Percentiles rank a stretch among this genome's conserved stretches.
Conservation (phyloP, 228 moss, liverwort and hornwort genomes). For the Sphagnum fallax region DNA sequence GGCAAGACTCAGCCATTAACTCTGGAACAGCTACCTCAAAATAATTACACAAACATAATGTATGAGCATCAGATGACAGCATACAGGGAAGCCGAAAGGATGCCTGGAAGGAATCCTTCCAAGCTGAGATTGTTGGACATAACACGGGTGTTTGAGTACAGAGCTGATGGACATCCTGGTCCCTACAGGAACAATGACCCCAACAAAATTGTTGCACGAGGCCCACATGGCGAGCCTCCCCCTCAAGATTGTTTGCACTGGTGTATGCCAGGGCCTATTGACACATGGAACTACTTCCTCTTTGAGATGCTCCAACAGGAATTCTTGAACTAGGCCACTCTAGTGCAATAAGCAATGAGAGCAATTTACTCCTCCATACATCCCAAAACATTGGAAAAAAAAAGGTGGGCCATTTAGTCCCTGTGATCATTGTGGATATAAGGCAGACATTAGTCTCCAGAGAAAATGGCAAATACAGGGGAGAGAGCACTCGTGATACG, state of each 20-base stretch:
- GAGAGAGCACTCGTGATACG: no score
- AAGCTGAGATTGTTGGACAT: slow-evolving; percentile 61
- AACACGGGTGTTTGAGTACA: slow-evolving; percentile 42
- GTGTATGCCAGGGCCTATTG: slow-evolving; percentile 93
- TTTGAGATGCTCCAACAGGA: slow-evolving; percentile 50
- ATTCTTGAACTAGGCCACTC: slow-evolving; percentile 4
- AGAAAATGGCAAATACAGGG: no score
- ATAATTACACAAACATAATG: slow-evolving; percentile 28
- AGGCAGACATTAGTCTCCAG: no score
- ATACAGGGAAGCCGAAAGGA: slow-evolving; percentile 8
- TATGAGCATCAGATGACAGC: slow-evolving; percentile 54
- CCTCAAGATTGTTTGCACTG: slow-evolving; percentile 96
- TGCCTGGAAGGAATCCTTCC: slow-evolving; percentile 9
- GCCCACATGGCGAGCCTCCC: slow-evolving; percentile 51
- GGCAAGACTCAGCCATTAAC: slow-evolving; percentile 57
- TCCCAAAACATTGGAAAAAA: no score
- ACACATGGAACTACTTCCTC: slow-evolving; percentile 70
- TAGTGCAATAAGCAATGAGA: not conserved
- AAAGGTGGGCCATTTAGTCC: no score
- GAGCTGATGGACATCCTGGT: slow-evolving; percentile 85
- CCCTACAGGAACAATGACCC: slow-evolving; percentile 74
- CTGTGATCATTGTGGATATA: no score
- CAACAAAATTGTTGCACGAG: slow-evolving; percentile 34
- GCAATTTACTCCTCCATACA: no score
- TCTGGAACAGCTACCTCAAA: slow-evolving; percentile 18